Base-by-base conservation (phyloP, 192 early-diverging fungal genomes). In the Spizellomyces punctatus region DNA sequence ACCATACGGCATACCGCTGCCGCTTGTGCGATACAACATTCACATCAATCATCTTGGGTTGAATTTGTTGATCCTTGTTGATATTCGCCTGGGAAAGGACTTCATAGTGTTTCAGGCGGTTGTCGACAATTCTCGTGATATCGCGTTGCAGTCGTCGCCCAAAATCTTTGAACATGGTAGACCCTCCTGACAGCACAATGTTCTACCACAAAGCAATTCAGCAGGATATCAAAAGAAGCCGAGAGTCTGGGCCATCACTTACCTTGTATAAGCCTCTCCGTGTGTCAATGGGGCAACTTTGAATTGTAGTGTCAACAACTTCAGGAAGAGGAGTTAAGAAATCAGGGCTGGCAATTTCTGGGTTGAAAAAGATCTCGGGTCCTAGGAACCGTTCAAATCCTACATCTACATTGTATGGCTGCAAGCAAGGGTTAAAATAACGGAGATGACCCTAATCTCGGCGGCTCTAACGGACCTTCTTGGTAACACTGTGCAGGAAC, bases 331-430 rank as follows among this genome's bases (percentile, higher is more conserved):
- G 97, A 17, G 94, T 97, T 69, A 97, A 79, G 77, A 97, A 99
- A 77, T 98, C 96, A 21, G 95, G 93, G 86, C 90, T 92, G 50
- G 92, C 93, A 70, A 99, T 95, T 83, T 99, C 97, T 21, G 97
- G 97, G 78, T 97, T 98, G 86, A 99, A 99, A 80, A 99, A 99
- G 78, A 99, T 93, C 76, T 99, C 97, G 16, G 97, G 97, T n/a
- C 93, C 97, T 66, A 99, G 81, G 87, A 99, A 99, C 62, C 97
- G 93, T 78, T 99, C 97, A 76, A 93, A 99, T 60, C 97, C 97
- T 69, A 99, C 91, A 83, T 99, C 97, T 14, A 99, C 93, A 44
- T 81, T 88, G 78, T 98, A 99, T 46, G 92, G 80, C 89, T 95
- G 76, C 50, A 69, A 75, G 49, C 50, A 46, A 22, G 22, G 60